Evolutionary conservation across 495 filamentous ascomycete species (phyloP), one percentile per base, ranked within the genome.

Genomic region (Neurospora hispaniola): DNA sequence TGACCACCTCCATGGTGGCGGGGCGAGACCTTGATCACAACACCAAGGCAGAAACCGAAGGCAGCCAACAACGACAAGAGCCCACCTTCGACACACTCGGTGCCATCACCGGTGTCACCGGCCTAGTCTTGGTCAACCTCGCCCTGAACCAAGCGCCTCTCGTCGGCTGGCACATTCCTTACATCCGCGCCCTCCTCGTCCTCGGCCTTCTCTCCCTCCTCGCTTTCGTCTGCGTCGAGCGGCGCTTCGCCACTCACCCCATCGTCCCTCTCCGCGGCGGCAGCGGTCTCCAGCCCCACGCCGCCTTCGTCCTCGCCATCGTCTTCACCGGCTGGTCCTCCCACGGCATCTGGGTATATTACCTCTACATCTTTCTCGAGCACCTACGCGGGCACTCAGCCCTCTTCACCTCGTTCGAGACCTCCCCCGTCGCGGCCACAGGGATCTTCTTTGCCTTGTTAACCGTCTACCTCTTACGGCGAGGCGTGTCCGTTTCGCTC

Each of bases 291-390:
- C 84, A 80, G 2, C 80, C 75, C 18, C 84, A 88, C 44, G 78
- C 86, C 2, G 84, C 78, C 16, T 86, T 87, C 76, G 85, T 89
- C 7, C 80, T 91, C 11, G 85, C 79, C 6, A 85, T 84, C 71
- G 83, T 89, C n/a, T 85, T 85, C 10, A 79, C 77, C 23, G 90
- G 89, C 5, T 91, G 89, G 90, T 82, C 81, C 71, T 83, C 80
- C 72, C 90, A 90, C 74, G 88, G 88, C 42, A 89, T 91, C 70
- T 85, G 86, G 80, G 78, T 88, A 44, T 88, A 84, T 78, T 91
- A 90, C 75, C 76, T 83, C 9, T 87, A 82, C 69, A 81, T 86
- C 54, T 87, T 90, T 75, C 75, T 90, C 69, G 82, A 86, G 71
- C 80, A 82, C 12, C 79, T 89, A 38, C 83, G 85, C 5, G 82